Percentiles rank a stretch among this genome's conserved stretches.
These are phyloP conservation scores for Nannochloris sp. DNA, from an alignment of 139 green algal species.

Conservation along the genomic window DNA sequence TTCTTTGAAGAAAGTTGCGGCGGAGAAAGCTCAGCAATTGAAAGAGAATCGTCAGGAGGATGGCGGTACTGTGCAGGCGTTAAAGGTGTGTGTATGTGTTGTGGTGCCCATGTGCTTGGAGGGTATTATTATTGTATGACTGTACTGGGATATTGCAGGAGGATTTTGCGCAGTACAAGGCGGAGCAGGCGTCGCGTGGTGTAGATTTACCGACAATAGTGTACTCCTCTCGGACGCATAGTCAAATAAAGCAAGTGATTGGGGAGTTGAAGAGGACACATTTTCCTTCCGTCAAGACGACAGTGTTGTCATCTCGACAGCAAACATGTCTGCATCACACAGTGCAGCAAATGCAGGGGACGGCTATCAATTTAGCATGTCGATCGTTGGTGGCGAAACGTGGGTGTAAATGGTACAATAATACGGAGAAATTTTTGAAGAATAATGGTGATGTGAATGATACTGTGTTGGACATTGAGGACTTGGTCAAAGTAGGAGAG, in stretches of 20 bases:
- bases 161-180: constrained; percentile 22
- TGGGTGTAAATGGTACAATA: constrained; percentile 52
- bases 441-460: constrained; percentile 33
- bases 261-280: constrained; percentile 68
- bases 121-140: not conserved
- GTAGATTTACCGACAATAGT: constrained; percentile 61
- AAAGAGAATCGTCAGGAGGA: constrained; percentile 3
- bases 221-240: constrained; percentile 89
- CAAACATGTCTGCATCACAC: constrained; percentile 72
- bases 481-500: constrained; percentile 61
- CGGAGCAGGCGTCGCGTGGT: constrained; percentile 4
- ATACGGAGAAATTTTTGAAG: constrained; percentile 32
- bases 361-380: constrained; percentile 68
- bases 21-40: not conserved
- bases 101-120: not conserved
- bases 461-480: constrained; percentile 76
- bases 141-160: constrained; percentile 9
- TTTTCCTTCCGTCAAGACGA: constrained; percentile 63
- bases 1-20: constrained; percentile 8
- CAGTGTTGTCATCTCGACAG: constrained; percentile 72
- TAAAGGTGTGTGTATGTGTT: constrained; percentile 14
- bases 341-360: constrained; percentile 32
- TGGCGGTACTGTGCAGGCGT: constrained; percentile 21
- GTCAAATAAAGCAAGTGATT: constrained; percentile 90
- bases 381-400: constrained; percentile 36